Conservation (phyloP, 805 yeast genomes). For the Starmerella vitae region DNA sequence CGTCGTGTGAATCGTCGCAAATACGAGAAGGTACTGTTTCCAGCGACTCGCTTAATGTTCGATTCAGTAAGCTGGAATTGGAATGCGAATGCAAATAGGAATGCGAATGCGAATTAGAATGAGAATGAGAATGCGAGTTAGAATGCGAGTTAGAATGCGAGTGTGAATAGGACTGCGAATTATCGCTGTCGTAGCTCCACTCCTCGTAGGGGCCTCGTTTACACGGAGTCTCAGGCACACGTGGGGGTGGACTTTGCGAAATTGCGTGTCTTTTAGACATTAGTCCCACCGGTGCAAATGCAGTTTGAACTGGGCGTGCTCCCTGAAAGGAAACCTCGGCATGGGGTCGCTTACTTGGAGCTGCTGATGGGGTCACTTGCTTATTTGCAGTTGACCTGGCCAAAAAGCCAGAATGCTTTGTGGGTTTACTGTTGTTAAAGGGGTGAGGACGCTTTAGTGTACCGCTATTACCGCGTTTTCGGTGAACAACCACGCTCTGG, state of each 20-base stretch:
- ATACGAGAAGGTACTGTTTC: not conserved
- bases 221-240: conserved; percentile 49
- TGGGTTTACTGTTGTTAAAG: conserved; percentile 16
- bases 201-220: conserved; percentile 23
- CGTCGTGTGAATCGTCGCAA: conserved; percentile 1
- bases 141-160: no score
- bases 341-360: conserved; percentile 12
- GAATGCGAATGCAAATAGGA: no score
- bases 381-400: conserved; percentile 7
- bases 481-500: not conserved
- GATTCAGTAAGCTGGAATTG: no score
- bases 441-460: conserved; percentile 22
- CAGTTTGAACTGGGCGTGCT: conserved; percentile 76
- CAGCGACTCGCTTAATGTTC: not conserved
- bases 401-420: conserved; percentile 9
- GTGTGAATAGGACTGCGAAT: not conserved
- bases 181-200: not conserved
- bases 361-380: conserved; percentile 6
- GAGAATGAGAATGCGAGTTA: no score
- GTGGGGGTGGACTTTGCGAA: conserved; percentile 26
- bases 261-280: conserved; percentile 41
- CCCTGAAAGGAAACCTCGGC: conserved; percentile 43
- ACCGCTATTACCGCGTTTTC: not conserved
- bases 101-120: no score
- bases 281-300: conserved; percentile 63